Percentiles rank a stretch among this genome's conserved stretches.
These are phyloP conservation scores for Phytophthora podocarpi DNA, from an alignment of 352 stramenopile genomes.

Conservation along the genomic window DNA sequence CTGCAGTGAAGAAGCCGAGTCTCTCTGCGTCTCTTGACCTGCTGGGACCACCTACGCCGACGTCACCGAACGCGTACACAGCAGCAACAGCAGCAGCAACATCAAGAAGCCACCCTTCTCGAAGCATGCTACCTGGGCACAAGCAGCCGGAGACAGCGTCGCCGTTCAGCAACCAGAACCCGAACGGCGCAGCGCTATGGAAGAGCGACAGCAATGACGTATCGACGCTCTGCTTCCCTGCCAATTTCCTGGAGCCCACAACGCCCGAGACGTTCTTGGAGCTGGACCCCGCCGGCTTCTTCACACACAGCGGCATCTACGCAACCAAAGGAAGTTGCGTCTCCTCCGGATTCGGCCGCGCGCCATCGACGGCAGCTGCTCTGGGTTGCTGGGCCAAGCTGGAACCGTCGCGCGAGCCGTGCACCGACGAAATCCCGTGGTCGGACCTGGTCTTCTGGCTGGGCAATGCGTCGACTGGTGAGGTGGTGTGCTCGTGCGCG, in stretches of 20 bases:
- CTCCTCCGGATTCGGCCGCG: not conserved
- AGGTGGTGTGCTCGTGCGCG: constrained; percentile 51
- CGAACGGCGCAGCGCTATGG: constrained; percentile 3
- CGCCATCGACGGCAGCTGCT: not conserved
- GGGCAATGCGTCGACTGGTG: constrained; percentile 47
- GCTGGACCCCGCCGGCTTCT: constrained; percentile 26
- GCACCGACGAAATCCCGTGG: constrained; percentile 59
- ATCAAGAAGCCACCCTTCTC: too few relatives aligned
- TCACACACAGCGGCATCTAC: constrained; percentile 12
- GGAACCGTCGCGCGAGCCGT: constrained; percentile 59
- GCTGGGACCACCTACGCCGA: constrained; percentile 3
- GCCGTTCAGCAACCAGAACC: not conserved
- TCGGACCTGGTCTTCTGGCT: constrained; percentile 66
- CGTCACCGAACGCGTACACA: constrained; percentile 26
- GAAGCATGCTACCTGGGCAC: constrained; percentile 23
- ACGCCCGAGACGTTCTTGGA: constrained; percentile 34
- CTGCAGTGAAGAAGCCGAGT: constrained; percentile 12
- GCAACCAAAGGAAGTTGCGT: constrained; percentile 29
- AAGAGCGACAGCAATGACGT: constrained; percentile 16
- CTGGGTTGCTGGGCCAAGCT: constrained; percentile 29
- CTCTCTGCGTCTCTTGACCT: constrained; percentile 7
- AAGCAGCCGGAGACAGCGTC: constrained; percentile 5
- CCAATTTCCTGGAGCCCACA: constrained; percentile 31
- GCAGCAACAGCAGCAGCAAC: not conserved
- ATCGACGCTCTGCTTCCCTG: constrained; percentile 22